A percentile compares a stretch with the other conserved stretches of the same genome.
phyloP scores from a whole-genome alignment of 208 protist genomes.

The Crithidia sp. region DNA sequence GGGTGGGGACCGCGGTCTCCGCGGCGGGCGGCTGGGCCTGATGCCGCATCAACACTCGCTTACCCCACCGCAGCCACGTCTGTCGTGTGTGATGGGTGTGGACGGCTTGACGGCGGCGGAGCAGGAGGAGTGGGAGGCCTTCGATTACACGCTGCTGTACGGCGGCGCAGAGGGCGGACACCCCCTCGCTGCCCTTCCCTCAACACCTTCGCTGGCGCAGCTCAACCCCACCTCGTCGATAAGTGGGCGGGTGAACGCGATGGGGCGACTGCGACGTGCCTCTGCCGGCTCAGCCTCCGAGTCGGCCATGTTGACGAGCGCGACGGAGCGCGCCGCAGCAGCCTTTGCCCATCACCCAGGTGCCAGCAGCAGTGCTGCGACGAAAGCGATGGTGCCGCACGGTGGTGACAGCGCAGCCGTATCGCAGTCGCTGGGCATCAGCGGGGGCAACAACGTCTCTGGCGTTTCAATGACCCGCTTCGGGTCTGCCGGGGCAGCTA shows the following conservation, averaged over 20 bases:
- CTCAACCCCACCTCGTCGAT: not conserved
- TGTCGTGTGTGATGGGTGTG: conserved; percentile 35
- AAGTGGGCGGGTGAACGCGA: not conserved
- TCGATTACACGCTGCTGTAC: conserved; percentile 35
- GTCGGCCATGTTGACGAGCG: not conserved
- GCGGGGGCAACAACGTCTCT: not conserved
- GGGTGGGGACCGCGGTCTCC: conserved; percentile 5
- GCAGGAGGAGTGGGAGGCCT: conserved; percentile 33
- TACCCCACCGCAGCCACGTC: not conserved
- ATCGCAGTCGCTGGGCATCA: conserved; percentile 11
- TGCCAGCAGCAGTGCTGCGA: not conserved
- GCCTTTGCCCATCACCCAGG: not conserved
- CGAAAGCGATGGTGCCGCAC: not conserved
- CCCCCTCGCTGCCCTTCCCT: not conserved
- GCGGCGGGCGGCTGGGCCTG: not conserved
- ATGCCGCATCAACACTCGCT: no score
- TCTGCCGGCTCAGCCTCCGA: conserved; percentile 3
- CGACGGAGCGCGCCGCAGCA: no score
- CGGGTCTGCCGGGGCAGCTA: not conserved
- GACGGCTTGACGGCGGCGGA: conserved; percentile 32
- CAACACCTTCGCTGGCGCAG: conserved; percentile 2
- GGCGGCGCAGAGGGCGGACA: conserved; percentile 6
- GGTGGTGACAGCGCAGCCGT: not conserved
- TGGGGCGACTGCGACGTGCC: conserved; percentile 5
- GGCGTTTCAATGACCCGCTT: not conserved